Evolutionary conservation across 148 eudicot genomes (phyloP), one percentile per base, ranked within the genome.

Genomic region (Salicornia ramosissima): DNA sequence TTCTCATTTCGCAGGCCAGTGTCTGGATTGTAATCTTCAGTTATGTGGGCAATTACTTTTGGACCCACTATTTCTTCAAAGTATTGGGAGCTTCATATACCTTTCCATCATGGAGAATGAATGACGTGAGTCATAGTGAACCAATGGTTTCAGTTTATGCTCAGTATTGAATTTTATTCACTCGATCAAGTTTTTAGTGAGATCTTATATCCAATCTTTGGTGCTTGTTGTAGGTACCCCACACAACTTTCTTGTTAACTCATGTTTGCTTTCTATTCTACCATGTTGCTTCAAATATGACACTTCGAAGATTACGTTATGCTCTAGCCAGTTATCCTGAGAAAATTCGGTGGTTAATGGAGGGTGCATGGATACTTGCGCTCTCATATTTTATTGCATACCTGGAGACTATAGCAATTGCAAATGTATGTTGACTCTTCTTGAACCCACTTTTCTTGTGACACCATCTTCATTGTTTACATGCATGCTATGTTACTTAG

Each of bases 1-100:
- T 63, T 77, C 42, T 69, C 71, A 28, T 33, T 57, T 75, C 59
- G 70, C 92, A 94, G 98, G 98, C 98, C 65, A 94, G 88, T 86
- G 61, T 94, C 52, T 94, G 98, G 98, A 90, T 86, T 75, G 63
- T 84, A 39, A 80, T 90, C 33, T 94, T 94, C 83, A 90, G 96
- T 67, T 94, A 94, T 67, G 97, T 94, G 64, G 98, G 98, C n/a
- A 94, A 94, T 77, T 94, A 94, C 84, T 94, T 94, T 82, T 94
- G 98, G 97, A 94, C 98, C 54, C 98, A 94, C 76, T 94, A 94
- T 74, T 94, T 94, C 79, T 94, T 94, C 88, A 88, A 80, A 62
- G 98, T 94, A 10, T 79, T 94, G 75, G 98, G 98, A 71, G 98
- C 98, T 69, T 90, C 98, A n/a, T 94, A 94, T 71, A 90, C 98